phyloP scores from a whole-genome alignment of 257 asterid species.

The Solanum chiquidenum region DNA sequence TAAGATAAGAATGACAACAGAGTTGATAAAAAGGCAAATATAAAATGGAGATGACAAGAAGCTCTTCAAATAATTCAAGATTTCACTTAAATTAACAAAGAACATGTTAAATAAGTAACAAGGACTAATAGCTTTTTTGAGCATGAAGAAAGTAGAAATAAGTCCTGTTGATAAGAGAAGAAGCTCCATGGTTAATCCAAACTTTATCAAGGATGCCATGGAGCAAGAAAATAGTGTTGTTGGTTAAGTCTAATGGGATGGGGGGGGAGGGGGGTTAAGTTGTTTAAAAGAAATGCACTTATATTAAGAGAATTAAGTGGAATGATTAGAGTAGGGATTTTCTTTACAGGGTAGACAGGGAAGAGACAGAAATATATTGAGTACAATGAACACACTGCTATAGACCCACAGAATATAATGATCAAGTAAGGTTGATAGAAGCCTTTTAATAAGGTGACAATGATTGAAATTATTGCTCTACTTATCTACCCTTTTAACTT shows the following conservation, averaged over 20 bases:
- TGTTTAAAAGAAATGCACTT: background rate
- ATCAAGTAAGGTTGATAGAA: background rate
- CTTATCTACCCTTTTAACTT: background rate
- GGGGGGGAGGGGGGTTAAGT: background rate
- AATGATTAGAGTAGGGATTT: background rate
- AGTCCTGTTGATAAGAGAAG: constrained; percentile 33
- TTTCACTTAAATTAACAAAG: constrained; percentile 11
- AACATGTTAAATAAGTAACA: constrained; percentile 11
- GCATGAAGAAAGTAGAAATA: constrained; percentile 16
- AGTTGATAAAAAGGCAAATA: constrained; percentile 34
- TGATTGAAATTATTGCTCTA: background rate
- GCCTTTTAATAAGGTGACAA: background rate
- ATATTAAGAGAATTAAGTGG: background rate
- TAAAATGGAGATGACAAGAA: constrained; percentile 35
- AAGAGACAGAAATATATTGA: background rate
- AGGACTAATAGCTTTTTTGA: constrained; percentile 19
- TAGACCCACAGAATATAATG: background rate
- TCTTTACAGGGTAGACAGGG: constrained; percentile 1
- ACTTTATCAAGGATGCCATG: constrained; percentile 26
- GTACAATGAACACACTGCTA: background rate
- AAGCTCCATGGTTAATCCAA: constrained; percentile 30
- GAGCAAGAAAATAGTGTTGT: background rate
- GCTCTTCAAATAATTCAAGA: constrained; percentile 16
- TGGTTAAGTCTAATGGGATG: background rate
- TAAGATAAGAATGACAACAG: constrained; percentile 27